Percentiles rank a stretch among this genome's conserved stretches.
These are phyloP conservation scores for Grammothele lineata DNA, from an alignment of 768 basidiomycete species.

Conservation along the genomic window DNA sequence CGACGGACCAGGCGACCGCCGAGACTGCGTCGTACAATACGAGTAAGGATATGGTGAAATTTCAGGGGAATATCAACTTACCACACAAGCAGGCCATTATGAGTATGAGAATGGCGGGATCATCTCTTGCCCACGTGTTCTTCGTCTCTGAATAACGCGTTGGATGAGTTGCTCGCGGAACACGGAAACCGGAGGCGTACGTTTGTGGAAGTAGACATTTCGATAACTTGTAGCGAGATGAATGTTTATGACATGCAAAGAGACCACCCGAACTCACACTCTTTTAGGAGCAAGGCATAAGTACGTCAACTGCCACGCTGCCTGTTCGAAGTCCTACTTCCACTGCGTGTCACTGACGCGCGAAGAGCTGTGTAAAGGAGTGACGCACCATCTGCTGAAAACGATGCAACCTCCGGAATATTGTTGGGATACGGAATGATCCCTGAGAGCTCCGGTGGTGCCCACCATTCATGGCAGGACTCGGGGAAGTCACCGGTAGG, in stretches of 20 bases:
- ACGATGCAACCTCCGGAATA: constrained; percentile 74
- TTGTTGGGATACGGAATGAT: constrained; percentile 65
- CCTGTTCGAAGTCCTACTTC: constrained; percentile 89
- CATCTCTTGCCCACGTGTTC: constrained; percentile 97
- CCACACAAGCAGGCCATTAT: constrained; percentile 75
- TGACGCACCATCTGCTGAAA: constrained; percentile 80
- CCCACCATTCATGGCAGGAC: constrained; percentile 13
- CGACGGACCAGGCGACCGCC: constrained; percentile 80
- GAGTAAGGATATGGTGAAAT: background rate
- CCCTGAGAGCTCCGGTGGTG: constrained; percentile 16
- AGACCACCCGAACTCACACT: constrained; percentile 55
- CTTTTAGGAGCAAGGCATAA: constrained; percentile 86
- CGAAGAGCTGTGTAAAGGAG: background rate
- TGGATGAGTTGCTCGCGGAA: background rate
- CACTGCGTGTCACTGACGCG: background rate
- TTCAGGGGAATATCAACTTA: no score
- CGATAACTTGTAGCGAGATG: constrained; percentile 56
- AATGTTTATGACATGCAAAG: background rate
- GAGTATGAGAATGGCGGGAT: constrained; percentile 90
- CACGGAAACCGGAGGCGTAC: constrained; percentile 41
- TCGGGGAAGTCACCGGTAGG: constrained; percentile 22
- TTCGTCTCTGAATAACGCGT: constrained; percentile 86
- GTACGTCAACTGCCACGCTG: constrained; percentile 94
- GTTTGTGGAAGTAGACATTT: constrained; percentile 97
- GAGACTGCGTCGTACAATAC: constrained; percentile 46